Base-by-base conservation (phyloP, 768 basidiomycete genomes). In the Naganishia antarctica region DNA sequence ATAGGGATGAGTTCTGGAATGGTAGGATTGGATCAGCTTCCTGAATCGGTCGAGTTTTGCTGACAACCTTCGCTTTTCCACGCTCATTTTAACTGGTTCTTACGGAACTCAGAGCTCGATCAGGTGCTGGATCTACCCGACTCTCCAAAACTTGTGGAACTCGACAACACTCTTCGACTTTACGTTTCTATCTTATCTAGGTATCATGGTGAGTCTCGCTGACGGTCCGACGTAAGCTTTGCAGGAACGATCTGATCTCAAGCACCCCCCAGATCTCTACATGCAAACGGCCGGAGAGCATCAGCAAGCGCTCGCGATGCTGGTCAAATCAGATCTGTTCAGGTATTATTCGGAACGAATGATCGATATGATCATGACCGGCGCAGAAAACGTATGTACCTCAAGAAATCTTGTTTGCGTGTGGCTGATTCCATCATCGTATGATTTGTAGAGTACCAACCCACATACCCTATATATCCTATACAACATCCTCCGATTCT, bases 261-360 rank as follows among this genome's bases (percentile, higher is more conserved):
- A 31, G 21, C 18, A 3, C 12, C 7, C 12, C 32, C 12, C 41
- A 63, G 94, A 96, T 72, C 84, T 86, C 72, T 97, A 90, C 77
- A 81, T 98, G 43, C 87, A 90, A 66, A 87, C 84, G 61, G 87
- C 87, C 3, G 76, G 88, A 26, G 91, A 94, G 70, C 82, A 97
- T 48, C 85, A 91, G 66, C 87, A 91, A 74, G 91, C 91, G 12
- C 87, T 88, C 69, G 80, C 83, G 43, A 78, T 88, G 31, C 79
- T 98, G 13, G 80, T 93, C 44, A 84, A 85, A 60, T 91, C 90
- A 0, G 91, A 93, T 72, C 82, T 98, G 43, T 96, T 97, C 71
- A 77, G 83, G 2, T 93, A 89, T 71, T 91, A 97, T 76, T 91
- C 90, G 3, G 91, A 92, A 73, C 81, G 94, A 34, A 93, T 93